Evolutionary conservation across 768 basidiomycete species (phyloP).

Genomic region (Phaeotremella skinneri): DNA sequence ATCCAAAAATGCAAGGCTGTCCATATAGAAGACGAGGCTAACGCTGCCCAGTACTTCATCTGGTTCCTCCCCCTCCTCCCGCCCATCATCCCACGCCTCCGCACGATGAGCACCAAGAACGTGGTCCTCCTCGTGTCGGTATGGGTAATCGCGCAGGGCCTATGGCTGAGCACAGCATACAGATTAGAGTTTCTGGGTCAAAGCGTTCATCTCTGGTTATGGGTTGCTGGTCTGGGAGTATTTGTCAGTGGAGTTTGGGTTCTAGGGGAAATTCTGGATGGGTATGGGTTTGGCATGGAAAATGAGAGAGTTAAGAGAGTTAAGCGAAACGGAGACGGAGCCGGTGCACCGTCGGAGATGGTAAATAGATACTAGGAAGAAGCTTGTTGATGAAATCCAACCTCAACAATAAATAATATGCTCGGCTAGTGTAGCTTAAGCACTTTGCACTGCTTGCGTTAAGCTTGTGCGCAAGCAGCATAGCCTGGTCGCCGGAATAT

Average conservation of each 20-base stretch:
- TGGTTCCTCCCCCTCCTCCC: conserved; percentile 93
- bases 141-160: conserved; percentile 68
- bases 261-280: conserved; percentile 61
- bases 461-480: no score
- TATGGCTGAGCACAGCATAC: conserved; percentile 92
- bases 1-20: not conserved
- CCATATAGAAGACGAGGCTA: not conserved
- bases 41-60: conserved; percentile 73
- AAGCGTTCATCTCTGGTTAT: conserved; percentile 70
- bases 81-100: conserved; percentile 67
- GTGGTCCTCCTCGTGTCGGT: conserved; percentile 56
- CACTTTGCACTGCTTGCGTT: no score
- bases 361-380: no score
- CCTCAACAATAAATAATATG: no score
- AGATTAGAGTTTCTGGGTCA: conserved; percentile 80
- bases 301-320: not conserved
- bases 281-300: conserved; percentile 1
- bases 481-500: no score
- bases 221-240: conserved; percentile 74
- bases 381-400: no score
- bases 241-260: conserved; percentile 78
- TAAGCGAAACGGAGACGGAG: no score
- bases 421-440: no score
- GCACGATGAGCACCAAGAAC: conserved; percentile 54
- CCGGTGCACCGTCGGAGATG: no score